A percentile compares a stretch with the other conserved stretches of the same genome.
phyloP scores from a whole-genome alignment of 2,329 filamentous ascomycete species.

The Fusarium secorum region DNA sequence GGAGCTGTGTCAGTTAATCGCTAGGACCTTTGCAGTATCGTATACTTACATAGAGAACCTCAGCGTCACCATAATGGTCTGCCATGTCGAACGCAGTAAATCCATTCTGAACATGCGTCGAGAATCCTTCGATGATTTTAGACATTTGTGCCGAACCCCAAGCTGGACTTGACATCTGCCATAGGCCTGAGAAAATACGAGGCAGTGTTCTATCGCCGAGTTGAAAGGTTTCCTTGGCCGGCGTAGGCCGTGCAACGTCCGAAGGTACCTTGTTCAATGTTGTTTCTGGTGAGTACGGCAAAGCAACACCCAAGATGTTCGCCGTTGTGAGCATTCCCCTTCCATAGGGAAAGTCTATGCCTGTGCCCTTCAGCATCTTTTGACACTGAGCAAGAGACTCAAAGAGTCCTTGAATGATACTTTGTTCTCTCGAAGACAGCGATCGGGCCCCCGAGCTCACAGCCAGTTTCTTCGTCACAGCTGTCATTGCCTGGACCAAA shows the following conservation, averaged over 20 bases:
- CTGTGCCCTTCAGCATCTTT: neutral
- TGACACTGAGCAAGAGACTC: neutral
- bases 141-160: neutral
- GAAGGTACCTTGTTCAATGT: neutral
- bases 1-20: rapidly evolving
- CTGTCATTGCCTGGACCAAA: neutral
- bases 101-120: neutral
- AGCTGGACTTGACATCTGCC: neutral
- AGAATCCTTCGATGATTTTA: neutral
- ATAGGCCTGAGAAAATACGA: neutral
- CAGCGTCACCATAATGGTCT: neutral
- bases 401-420: neutral
- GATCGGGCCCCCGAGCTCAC: neutral
- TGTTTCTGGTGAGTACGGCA: neutral
- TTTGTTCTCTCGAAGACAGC: rapidly evolving
- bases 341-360: neutral
- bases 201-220: neutral
- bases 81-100: neutral
- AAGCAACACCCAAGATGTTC: neutral
- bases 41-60: neutral
- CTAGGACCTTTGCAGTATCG: rapidly evolving
- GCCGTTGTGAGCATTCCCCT: neutral
- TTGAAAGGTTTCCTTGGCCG: neutral
- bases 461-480: neutral
- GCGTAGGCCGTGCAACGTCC: rapidly evolving